Conservation (phyloP, 2,329 filamentous ascomycete species). For the Podosphaera fusca region DNA sequence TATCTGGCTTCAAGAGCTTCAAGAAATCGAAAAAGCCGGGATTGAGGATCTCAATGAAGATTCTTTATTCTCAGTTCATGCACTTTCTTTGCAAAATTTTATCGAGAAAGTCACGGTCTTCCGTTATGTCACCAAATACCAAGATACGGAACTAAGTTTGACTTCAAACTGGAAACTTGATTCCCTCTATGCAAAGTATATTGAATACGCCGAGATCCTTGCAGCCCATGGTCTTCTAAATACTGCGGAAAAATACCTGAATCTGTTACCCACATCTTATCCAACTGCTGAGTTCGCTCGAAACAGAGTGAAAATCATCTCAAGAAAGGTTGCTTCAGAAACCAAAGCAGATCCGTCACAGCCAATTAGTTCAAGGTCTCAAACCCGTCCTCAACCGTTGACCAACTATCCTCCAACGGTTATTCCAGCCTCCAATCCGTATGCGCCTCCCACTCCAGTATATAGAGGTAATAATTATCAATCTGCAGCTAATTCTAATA, state of each 20-base stretch:
- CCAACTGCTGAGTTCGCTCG: constrained; percentile 71
- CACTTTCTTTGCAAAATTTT: constrained; percentile 68
- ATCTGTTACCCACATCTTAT: constrained; percentile 63
- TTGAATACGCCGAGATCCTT: constrained; percentile 88
- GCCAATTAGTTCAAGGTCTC: constrained; percentile 18
- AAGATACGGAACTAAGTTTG: constrained; percentile 50
- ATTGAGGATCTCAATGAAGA: constrained; percentile 46
- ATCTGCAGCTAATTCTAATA: constrained; percentile 25
- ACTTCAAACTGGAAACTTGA: constrained; percentile 72
- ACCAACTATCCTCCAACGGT: constrained; percentile 18
- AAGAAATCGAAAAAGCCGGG: constrained; percentile 57
- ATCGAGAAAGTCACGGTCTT: constrained; percentile 98
- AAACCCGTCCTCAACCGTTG: constrained; percentile 20
- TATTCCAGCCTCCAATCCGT: constrained; percentile 22
- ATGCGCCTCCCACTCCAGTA: constrained; percentile 22
- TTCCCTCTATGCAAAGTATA: constrained; percentile 78
- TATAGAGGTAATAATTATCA: not conserved
- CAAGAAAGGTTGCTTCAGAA: constrained; percentile 30
- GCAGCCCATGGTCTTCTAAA: constrained; percentile 71
- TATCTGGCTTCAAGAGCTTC: constrained; percentile 80
- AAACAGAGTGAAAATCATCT: constrained; percentile 66
- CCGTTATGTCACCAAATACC: constrained; percentile 78
- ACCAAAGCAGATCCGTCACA: constrained; percentile 18
- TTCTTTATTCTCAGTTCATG: constrained; percentile 79
- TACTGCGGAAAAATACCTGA: constrained; percentile 75